phyloP scores from a whole-genome alignment of 2,329 filamentous ascomycete genomes.

The Diaporthe vaccinii region DNA sequence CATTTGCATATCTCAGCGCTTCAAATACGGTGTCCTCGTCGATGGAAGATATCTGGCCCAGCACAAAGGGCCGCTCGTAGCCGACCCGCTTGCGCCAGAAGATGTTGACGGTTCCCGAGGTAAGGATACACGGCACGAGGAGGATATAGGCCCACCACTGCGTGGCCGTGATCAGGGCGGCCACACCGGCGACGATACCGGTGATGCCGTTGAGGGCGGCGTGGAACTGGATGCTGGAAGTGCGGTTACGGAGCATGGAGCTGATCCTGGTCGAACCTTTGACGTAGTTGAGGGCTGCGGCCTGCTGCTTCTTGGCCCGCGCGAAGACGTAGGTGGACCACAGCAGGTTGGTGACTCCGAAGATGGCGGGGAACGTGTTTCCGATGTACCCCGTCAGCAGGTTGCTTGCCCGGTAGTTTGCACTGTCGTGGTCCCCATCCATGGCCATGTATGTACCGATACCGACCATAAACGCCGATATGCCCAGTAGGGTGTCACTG shows the following conservation, averaged over 20 bases:
- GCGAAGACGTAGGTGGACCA: constrained; percentile 61
- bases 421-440: constrained; percentile 56
- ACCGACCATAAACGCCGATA: constrained; percentile 63
- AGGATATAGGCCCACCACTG: constrained; percentile 67
- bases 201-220: constrained; percentile 59
- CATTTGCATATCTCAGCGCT: constrained; percentile 47
- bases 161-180: constrained; percentile 63
- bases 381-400: constrained; percentile 68
- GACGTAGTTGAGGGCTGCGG: constrained; percentile 46
- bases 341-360: constrained; percentile 61
- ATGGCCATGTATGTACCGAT: constrained; percentile 68
- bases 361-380: constrained; percentile 63
- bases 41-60: constrained; percentile 38
- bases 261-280: constrained; percentile 45
- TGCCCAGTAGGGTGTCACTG: constrained; percentile 65
- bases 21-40: constrained; percentile 45
- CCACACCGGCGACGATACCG: constrained; percentile 62
- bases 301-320: constrained; percentile 56
- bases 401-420: constrained; percentile 62
- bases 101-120: constrained; percentile 61
- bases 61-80: constrained; percentile 56
- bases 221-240: constrained; percentile 59
- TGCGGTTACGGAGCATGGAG: constrained; percentile 52
- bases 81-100: constrained; percentile 62
- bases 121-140: constrained; percentile 62